Percentiles rank a stretch among this genome's conserved stretches.
Conservation (phyloP, 768 basidiomycete species). For the Leccinum obscurum region DNA sequence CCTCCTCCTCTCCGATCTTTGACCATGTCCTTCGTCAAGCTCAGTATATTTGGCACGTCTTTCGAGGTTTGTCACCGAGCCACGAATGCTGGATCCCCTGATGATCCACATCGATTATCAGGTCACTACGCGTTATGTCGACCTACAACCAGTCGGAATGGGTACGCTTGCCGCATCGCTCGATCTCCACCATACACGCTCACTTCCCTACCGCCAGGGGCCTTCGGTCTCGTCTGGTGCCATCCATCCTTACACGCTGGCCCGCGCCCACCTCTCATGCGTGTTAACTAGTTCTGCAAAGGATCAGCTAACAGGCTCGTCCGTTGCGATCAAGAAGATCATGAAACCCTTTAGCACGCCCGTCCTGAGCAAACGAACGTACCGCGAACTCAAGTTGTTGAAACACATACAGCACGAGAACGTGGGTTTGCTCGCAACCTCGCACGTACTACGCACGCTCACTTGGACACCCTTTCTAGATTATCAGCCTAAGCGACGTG, state of each 20-base stretch:
- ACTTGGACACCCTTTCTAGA: constrained; percentile 46
- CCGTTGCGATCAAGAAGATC: constrained; percentile 99
- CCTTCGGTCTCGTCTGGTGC: constrained; percentile 98
- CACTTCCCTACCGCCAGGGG: constrained; percentile 46
- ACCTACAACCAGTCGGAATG: constrained; percentile 99
- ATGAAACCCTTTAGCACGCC: constrained; percentile 99
- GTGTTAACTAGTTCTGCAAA: constrained; percentile 71
- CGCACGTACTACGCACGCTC: background rate
- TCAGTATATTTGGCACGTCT: constrained; percentile 97
- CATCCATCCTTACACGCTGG: constrained; percentile 13
- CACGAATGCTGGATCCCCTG: constrained; percentile 15
- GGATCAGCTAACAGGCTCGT: constrained; percentile 90
- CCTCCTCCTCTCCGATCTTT: constrained; percentile 7
- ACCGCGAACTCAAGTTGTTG: constrained; percentile 95
- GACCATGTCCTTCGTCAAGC: constrained; percentile 92
- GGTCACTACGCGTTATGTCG: constrained; percentile 98
- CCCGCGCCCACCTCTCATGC: constrained; percentile 11
- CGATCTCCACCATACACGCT: constrained; percentile 14
- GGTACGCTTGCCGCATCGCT: constrained; percentile 51
- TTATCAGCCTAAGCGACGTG: constrained; percentile 97
- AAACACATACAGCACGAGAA: constrained; percentile 99
- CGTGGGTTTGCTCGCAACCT: constrained; percentile 44
- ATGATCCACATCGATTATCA: constrained; percentile 24
- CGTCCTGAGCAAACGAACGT: constrained; percentile 96
- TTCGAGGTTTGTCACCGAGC: constrained; percentile 66